These are phyloP conservation scores for Wickerhamomyces canadensis DNA, from an alignment of 805 yeast genomes.

Conservation along the genomic window DNA sequence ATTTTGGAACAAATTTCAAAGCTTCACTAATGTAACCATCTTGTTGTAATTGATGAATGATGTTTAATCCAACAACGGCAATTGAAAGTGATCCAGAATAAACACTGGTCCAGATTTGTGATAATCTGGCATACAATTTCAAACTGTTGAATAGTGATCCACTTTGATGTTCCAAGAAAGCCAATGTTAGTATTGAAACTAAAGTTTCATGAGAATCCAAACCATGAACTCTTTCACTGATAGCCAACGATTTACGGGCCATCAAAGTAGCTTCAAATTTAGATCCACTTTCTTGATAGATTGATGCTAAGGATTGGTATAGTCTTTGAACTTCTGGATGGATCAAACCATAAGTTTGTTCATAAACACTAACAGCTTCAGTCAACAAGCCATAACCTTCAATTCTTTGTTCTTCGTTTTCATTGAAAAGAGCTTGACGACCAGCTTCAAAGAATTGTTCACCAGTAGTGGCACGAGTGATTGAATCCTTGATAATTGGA, in stretches of 20 bases:
- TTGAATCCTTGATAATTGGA: conserved; percentile 72
- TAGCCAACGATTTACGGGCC: conserved; percentile 62
- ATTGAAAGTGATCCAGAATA: conserved; percentile 61
- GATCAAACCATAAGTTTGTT: conserved; percentile 77
- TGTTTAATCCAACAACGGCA: conserved; percentile 55
- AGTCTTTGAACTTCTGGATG: conserved; percentile 75
- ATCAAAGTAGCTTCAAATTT: conserved; percentile 54
- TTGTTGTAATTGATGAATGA: conserved; percentile 54
- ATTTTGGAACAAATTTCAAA: conserved; percentile 44
- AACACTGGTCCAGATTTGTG: conserved; percentile 52
- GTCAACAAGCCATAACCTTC: conserved; percentile 58
- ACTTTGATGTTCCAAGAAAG: conserved; percentile 59
- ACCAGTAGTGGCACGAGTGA: conserved; percentile 58
- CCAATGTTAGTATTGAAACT: conserved; percentile 68
- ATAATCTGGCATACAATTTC: conserved; percentile 53
- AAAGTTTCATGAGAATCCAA: conserved; percentile 74
- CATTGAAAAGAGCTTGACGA: conserved; percentile 16
- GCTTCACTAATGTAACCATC: conserved; percentile 44
- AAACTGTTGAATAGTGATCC: conserved; percentile 57
- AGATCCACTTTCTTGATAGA: conserved; percentile 56
- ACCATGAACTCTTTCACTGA: conserved; percentile 79
- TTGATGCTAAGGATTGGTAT: conserved; percentile 58
- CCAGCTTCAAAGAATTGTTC: conserved; percentile 76
- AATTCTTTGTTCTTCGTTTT: conserved; percentile 34
- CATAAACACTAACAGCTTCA: conserved; percentile 69